Conservation (phyloP, 495 filamentous ascomycete genomes). For the Hypoxylon crocopeplum region DNA sequence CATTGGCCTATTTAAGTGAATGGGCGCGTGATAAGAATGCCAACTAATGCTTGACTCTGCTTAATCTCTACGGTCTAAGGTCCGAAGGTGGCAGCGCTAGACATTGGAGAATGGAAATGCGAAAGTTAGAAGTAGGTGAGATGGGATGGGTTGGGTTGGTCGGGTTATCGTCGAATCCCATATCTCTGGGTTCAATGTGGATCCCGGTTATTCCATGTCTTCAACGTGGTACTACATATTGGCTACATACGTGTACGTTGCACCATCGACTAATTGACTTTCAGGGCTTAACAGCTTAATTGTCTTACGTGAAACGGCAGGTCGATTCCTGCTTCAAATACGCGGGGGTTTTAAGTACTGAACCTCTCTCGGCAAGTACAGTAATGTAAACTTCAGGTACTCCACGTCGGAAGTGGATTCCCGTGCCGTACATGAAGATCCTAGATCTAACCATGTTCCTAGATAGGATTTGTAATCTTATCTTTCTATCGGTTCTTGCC, state of each 20-base stretch:
- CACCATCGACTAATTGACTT: neutral
- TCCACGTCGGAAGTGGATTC: conserved; percentile 5
- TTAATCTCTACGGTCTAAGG: neutral
- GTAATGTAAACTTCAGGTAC: neutral
- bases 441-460: conserved; percentile 18
- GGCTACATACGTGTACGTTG: neutral
- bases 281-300: neutral
- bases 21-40: conserved; percentile 10
- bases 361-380: neutral
- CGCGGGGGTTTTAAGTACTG: neutral
- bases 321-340: conserved; percentile 2
- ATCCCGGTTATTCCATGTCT: conserved; percentile 2
- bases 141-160: neutral
- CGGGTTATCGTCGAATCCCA: conserved; percentile 16
- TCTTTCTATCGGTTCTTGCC: conserved; percentile 3
- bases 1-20: conserved; percentile 17
- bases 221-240: conserved; percentile 6
- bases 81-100: conserved; percentile 15
- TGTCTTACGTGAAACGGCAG: conserved; percentile 14
- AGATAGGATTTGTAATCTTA: conserved; percentile 17
- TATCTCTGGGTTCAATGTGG: conserved; percentile 21
- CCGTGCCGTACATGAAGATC: neutral
- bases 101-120: conserved; percentile 12
- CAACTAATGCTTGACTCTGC: conserved; percentile 20
- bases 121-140: conserved; percentile 17